Evolutionary conservation across 441 rosid genomes (phyloP), one percentile per base, ranked within the genome.

Genomic region (Jatropha podagrica): DNA sequence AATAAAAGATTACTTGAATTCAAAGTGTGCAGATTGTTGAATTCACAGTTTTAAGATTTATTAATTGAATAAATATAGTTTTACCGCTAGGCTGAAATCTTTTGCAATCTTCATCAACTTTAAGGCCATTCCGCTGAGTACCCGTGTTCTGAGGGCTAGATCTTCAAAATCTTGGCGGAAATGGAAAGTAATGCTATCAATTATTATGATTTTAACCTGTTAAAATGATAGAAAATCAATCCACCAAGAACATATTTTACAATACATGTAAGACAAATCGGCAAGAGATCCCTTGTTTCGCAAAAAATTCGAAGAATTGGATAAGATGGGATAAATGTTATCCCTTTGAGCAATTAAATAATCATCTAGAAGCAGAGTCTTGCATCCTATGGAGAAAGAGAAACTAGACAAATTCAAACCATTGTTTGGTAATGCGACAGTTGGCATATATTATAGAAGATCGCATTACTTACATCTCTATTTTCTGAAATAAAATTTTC

Each of bases 121-220:
- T 65, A 88, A 81, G 49, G 95, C 91, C 90, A 93, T 85, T 79
- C 84, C 94, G 75, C 89, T 80, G 6, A 96, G 98, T 37, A 90
- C 82, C 37, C 92, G 88, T 52, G 99, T 95, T 73, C 99, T 85
- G 51, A 85, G 90, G 66, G 87, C 90, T 68, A 93, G 72, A 84
- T 95, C 94, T 17, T 92, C 98, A 85, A 90, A 93, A 86, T 91
- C 95, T 83, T 95, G 98, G 59, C 97, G 98, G 87, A 93, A 91
- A 84, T 93, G 98, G 88, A 93, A 93, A 71, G 99, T 87, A 77
- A 95, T 77, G 70, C 99, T 95, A 78, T 95, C 98, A 52, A 95
- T 84, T 56, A 95, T 74, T 13, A 95, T 87, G 60, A 92, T 63
- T 85, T 92, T 92, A 62, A 95, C 97, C 99, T 95, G 90, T 64